Base-by-base conservation (phyloP, 352 stramenopile species). In the Phytopythium vexans region DNA sequence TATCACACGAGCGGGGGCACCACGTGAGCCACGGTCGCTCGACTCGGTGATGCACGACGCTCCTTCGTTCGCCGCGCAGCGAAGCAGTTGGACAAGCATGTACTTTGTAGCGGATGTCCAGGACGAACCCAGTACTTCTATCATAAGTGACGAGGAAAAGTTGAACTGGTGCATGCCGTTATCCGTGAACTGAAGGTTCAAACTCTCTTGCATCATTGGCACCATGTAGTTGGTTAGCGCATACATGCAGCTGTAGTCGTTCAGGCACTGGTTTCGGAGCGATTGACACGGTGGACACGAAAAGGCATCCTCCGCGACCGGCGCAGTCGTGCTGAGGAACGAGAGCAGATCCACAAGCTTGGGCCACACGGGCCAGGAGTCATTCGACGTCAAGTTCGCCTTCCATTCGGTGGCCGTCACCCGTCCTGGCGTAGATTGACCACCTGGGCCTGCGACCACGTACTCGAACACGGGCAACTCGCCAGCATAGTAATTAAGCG, bases 261-360 rank as follows among this genome's bases (percentile, higher is more conserved):
- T 43, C 8, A 43, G 11, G 11, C n/a, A 9, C 21, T 43, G 39
- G 2, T 43, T 4, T 43, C 39, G 39, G 39, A 43, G n/a, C 21
- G 8, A 12, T 2, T 43, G 8, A 4, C 39, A 43, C 39, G n/a
- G 12, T 1, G 4, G n/a, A 15, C 39, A 43, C 39, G 6, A 15
- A 15, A 27, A 43, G 3, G 6, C 8, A 15, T 43, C 8, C 8
- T 15, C 12, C 10, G 27, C 6, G 9, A 14, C 8, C 1, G 32
- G 43, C 43, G 4, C 15, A 49, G 6, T 8, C 6, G 15, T 14
- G 15, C 2, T 12, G 7, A n/a, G 8, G n/a, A 49, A 49, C 6
- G 43, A 49, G 14, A 49, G n/a, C 6, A 49, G 5, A 49, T 49
- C 43, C 6, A 34, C 31, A 16, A 49, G 43, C 32, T 49, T 49